phyloP scores from a whole-genome alignment of 2,329 filamentous ascomycete species.

The Exophiala aquamarina region DNA sequence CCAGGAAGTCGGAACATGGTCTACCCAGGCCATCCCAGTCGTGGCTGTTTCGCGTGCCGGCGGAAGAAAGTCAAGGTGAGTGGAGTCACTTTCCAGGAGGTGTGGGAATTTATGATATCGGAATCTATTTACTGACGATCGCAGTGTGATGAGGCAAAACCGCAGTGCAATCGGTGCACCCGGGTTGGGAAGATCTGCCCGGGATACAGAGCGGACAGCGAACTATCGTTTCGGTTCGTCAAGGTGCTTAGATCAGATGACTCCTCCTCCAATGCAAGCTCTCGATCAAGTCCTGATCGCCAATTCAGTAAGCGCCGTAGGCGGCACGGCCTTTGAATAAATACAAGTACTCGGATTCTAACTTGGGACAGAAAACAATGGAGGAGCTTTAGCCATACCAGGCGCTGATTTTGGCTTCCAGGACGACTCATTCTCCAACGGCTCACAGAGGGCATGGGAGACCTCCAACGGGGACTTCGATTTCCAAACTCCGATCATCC shows the following conservation, averaged over 20 bases:
- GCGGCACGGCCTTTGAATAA: background rate
- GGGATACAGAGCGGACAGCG: background rate
- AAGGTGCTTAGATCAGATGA: background rate
- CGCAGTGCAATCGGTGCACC: conserved; percentile 4
- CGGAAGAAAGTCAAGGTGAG: conserved; percentile 4
- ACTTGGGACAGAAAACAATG: background rate
- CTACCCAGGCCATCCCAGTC: conserved; percentile 2
- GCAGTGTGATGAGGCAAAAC: conserved; percentile 3
- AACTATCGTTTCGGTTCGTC: background rate
- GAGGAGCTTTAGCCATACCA: background rate
- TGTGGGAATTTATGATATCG: background rate
- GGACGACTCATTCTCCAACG: background rate
- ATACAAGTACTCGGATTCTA: background rate
- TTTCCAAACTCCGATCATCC: background rate
- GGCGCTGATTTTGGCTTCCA: background rate
- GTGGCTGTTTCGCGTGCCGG: conserved; percentile 2
- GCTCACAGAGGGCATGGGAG: background rate
- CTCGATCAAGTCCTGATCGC: too few species aligned
- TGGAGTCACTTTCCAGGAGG: background rate
- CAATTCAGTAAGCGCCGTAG: background rate
- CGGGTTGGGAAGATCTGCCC: conserved; percentile 1
- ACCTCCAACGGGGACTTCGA: background rate
- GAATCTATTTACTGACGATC: background rate
- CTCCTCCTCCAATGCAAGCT: too few species aligned
- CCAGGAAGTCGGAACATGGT: background rate